phyloP scores from a whole-genome alignment of 2,329 filamentous ascomycete genomes.

The Alternaria infectoria region DNA sequence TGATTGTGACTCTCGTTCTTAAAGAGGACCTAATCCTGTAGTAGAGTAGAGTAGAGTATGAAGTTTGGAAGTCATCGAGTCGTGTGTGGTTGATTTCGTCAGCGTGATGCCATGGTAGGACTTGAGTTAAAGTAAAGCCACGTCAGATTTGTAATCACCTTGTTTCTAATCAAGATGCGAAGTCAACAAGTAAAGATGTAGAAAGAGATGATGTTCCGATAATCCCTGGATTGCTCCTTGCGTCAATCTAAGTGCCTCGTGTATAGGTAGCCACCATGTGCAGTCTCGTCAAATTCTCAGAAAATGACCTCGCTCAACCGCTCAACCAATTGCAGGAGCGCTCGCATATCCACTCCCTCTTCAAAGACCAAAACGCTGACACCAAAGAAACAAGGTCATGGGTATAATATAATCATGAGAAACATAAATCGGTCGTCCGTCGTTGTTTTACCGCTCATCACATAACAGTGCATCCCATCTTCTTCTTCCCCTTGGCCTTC shows the following conservation, averaged over 20 bases:
- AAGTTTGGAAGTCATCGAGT: background rate
- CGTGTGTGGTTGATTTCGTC: background rate
- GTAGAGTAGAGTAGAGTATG: background rate
- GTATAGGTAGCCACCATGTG: background rate
- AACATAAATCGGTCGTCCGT: background rate
- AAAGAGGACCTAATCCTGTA: background rate
- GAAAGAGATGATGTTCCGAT: background rate
- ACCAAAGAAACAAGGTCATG: background rate
- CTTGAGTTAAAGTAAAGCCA: background rate
- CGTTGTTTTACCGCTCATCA: background rate
- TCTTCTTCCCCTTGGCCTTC: slow-evolving; percentile 22
- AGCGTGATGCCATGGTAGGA: background rate
- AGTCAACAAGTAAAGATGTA: background rate
- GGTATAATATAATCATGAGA: slow-evolving; percentile 3
- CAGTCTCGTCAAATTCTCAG: background rate
- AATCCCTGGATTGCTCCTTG: background rate
- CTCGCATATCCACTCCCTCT: background rate
- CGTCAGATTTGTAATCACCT: background rate
- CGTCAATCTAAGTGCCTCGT: background rate
- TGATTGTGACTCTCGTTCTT: background rate
- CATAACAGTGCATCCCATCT: slow-evolving; percentile 26
- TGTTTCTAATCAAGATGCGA: background rate
- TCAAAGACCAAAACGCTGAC: background rate
- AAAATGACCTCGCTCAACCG: background rate
- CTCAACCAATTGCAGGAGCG: background rate